Base-by-base conservation (phyloP, 2,329 filamentous ascomycete genomes). In the Acephala macrosclerotiorum region DNA sequence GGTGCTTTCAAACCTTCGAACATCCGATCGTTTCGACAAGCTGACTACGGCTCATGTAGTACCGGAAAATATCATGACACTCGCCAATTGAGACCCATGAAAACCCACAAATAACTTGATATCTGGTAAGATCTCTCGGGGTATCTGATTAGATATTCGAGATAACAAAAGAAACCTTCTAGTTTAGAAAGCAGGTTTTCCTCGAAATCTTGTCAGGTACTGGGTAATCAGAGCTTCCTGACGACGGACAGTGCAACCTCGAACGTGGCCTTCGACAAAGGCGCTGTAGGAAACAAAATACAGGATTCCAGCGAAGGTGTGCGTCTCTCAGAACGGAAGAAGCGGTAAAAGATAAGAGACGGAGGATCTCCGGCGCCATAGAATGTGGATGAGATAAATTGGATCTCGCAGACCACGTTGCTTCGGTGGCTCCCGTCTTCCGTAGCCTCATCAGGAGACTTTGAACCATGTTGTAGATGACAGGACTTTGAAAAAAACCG, bases 51-150 rank as follows among this genome's bases (percentile, higher is more conserved):
- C 25, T 18, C 49, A 26, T 53, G 49, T 11, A 26, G 12, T 8
- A n/a, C 9, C 25, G 49, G 20, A 25, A 4, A 49, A 49, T 26
- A 49, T 22, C n/a, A 22, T 22, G 45, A 49, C 22, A 49, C 20
- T 22, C 6, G 45, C 20, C 45, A 49, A 49, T 18, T 25, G 45
- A 49, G 20, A 49, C 20, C 45, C 45, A 20, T 49, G 45, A 49
- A 49, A 42, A 49, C 22, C 45, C 45, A 49, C 45, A 49, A 49
- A 49, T 49, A 49, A 22, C 25, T 29, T 53, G n/a, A 53, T 11
- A 26, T 18, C 22, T 16, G 14, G 18, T 26, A 29, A 4, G 6
- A 53, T 53, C 49, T 53, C 29, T 6, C 26, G 3, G 8, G 25
- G 49, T 53, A 53, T 33, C 22, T 18, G 8, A 20, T 8, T 33